A percentile compares a stretch with the other conserved stretches of the same genome.
Evolutionary conservation across 345 rosid species (phyloP).

Genomic region (Acer negundo): DNA sequence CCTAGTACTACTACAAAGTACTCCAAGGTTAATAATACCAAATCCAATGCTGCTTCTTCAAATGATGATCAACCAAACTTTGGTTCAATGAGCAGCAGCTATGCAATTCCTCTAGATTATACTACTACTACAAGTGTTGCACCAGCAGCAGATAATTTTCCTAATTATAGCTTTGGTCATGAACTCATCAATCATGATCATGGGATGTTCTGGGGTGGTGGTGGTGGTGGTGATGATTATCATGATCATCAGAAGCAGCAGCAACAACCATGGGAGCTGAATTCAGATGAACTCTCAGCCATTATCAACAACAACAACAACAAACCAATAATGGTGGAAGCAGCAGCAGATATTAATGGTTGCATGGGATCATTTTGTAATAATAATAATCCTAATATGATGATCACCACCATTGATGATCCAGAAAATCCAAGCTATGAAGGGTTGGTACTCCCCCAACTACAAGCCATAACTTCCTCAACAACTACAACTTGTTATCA

Average conservation of each 20-base stretch:
- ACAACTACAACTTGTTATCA: conserved; percentile 11
- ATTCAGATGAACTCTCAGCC: conserved; percentile 58
- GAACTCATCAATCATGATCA: conserved; percentile 27
- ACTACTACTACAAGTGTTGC: background rate
- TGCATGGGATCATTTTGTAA: conserved; percentile 38
- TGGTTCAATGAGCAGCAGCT: conserved; percentile 5
- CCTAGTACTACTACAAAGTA: conserved; percentile 22
- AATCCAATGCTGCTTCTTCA: conserved; percentile 19
- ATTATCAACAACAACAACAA: conserved; percentile 36
- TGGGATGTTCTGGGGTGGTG: conserved; percentile 25
- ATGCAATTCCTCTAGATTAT: conserved; percentile 20
- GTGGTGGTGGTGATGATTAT: background rate
- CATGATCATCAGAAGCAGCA: conserved; percentile 11
- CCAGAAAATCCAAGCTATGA: conserved; percentile 11
- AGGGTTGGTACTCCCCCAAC: conserved; percentile 28
- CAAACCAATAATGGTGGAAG: conserved; percentile 34
- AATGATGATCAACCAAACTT: conserved; percentile 20
- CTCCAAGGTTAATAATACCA: background rate
- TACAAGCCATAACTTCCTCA: conserved; percentile 30
- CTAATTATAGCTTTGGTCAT: conserved; percentile 19
- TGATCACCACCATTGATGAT: background rate
- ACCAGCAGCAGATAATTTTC: conserved; percentile 7
- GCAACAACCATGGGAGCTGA: conserved; percentile 42
- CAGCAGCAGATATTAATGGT: conserved; percentile 5
- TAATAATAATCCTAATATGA: conserved; percentile 8